These are phyloP conservation scores for Tolypocladium cylindrosporum DNA, from an alignment of 2,329 filamentous ascomycete genomes.

Conservation along the genomic window DNA sequence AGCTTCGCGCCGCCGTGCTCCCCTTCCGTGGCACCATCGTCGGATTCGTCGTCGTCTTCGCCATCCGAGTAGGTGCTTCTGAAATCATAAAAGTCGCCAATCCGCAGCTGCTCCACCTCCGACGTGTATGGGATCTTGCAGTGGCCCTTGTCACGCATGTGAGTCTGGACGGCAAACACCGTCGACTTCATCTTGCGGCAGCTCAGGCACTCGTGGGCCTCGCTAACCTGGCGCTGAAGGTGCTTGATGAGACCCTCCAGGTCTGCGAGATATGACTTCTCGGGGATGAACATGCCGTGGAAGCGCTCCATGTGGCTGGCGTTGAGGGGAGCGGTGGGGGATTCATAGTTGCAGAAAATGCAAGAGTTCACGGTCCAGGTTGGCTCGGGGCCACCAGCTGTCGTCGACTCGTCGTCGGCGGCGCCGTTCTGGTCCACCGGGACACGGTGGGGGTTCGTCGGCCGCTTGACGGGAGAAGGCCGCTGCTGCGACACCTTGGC, in stretches of 20 bases:
- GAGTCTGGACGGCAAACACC: conserved; percentile 74
- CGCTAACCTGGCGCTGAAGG: conserved; percentile 69
- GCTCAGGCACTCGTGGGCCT: conserved; percentile 75
- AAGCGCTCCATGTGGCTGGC: conserved; percentile 82
- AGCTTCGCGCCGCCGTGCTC: conserved; percentile 58
- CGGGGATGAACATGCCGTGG: conserved; percentile 94
- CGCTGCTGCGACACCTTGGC: conserved; percentile 51
- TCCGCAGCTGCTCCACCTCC: conserved; percentile 83
- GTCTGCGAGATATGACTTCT: conserved; percentile 74
- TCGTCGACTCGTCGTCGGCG: conserved; percentile 31
- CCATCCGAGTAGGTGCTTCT: conserved; percentile 86
- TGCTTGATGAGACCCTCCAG: conserved; percentile 71
- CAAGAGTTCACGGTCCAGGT: conserved; percentile 47
- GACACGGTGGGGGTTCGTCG: conserved; percentile 39
- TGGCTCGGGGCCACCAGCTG: conserved; percentile 24
- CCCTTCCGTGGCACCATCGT: conserved; percentile 29
- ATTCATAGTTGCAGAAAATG: conserved; percentile 86
- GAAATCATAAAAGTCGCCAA: conserved; percentile 97
- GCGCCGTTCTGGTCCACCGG: conserved; percentile 32
- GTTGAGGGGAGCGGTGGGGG: conserved; percentile 65
- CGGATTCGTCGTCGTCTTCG: conserved; percentile 45
- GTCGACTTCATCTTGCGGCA: conserved; percentile 78
- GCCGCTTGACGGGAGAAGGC: conserved; percentile 43
- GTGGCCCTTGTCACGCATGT: conserved; percentile 95
- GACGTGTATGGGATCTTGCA: conserved; percentile 91